phyloP scores from a whole-genome alignment of 257 asterid species.

The Nicotiana tomentosiformis region DNA sequence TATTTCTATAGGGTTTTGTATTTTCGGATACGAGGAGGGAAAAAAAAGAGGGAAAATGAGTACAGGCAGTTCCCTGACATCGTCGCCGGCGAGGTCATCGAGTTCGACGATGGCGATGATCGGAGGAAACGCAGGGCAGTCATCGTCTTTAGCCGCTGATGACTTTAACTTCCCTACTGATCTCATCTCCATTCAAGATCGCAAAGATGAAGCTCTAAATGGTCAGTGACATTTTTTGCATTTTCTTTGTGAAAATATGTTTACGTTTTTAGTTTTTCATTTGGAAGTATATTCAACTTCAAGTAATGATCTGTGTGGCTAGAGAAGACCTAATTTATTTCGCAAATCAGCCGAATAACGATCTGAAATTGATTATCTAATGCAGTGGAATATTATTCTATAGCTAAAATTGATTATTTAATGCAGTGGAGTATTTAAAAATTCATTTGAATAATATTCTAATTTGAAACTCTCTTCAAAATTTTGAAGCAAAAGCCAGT shows the following conservation, averaged over 20 bases:
- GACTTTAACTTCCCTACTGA: constrained; percentile 45
- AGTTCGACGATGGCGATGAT: constrained; percentile 31
- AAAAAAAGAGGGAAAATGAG: constrained; percentile 25
- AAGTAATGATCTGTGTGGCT: not conserved
- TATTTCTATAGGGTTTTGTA: no score
- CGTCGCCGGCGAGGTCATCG: constrained; percentile 44
- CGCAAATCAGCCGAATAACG: not conserved
- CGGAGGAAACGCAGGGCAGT: constrained; percentile 7
- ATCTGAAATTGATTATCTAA: not conserved
- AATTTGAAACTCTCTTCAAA: not conserved
- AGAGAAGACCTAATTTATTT: not conserved
- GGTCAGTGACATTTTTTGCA: constrained; percentile 25
- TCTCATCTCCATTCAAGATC: constrained; percentile 54
- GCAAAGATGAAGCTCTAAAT: constrained; percentile 56
- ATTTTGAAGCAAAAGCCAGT: no score
- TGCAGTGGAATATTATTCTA: not conserved
- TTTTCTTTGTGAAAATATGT: no score
- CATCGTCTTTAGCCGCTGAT: constrained; percentile 29
- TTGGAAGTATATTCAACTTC: not conserved
- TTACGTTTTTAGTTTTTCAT: not conserved
- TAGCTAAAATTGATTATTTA: not conserved
- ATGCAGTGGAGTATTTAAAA: not conserved
- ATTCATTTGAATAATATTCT: no score
- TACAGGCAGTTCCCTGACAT: constrained; percentile 30
- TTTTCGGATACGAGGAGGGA: not conserved